Base-by-base conservation (phyloP, 2,329 filamentous ascomycete species). In the Albophoma yamanashiensis region DNA sequence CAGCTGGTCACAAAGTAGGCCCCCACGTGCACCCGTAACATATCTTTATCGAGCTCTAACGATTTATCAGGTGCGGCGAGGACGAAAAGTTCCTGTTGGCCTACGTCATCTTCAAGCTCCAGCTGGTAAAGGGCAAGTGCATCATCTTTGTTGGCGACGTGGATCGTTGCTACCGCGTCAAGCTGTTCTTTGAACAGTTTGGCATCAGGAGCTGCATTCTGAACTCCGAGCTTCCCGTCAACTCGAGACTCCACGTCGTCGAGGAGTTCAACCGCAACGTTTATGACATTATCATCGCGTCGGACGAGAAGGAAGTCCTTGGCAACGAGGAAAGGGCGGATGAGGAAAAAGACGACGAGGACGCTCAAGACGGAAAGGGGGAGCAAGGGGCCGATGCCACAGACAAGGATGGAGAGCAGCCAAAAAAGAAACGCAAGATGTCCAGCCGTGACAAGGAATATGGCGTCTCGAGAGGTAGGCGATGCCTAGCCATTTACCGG, bases 251-350 rank as follows among this genome's bases (percentile, higher is more conserved):
- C 45, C 93, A 99, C 71, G 92, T 96, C 2, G 93, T 99, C 3
- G 89, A 97, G 68, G 92, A 97, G 72, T 99, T 99, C 76, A 99
- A 97, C 78, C 89, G 90, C 74, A 90, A 91, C 58, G 87, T 97
- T 8, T 99, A 99, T 79, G 93, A 99, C 68, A 97, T 97, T 63
- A 92, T 99, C 66, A 96, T 99, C 67, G 94, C 94, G 0, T 92
- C 91, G 0, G 94, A 99, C 67, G 92, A 96, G 71, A 88, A 89
- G 64, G 92, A 96, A 70, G 84, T 95, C 14, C 73, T 96, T 14
- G 91, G 89, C 15, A 82, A 85, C 25, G 84, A 87, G 58, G 78
- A 80, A 9, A 70, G 75, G 61, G 67, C 71, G 42, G 69, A 73
- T 22, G 70, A 73, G 31, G 74, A 75, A 25, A 74, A 76, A 42